These are phyloP conservation scores for Lachnellula cervina DNA, from an alignment of 2,329 filamentous ascomycete species.

Conservation along the genomic window DNA sequence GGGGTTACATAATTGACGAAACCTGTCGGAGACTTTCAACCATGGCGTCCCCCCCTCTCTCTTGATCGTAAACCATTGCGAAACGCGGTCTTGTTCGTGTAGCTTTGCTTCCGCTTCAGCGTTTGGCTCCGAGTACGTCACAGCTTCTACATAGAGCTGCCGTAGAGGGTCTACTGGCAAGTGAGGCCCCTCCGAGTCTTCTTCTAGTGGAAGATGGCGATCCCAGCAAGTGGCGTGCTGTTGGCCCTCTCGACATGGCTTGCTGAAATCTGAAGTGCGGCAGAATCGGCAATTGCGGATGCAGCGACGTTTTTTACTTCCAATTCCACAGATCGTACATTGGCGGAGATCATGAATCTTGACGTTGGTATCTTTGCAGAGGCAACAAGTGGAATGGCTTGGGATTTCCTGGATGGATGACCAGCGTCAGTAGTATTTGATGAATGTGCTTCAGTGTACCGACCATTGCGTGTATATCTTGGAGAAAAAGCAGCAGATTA, in stretches of 20 bases:
- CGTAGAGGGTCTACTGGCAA: constrained; percentile 1
- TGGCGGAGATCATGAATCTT: constrained; percentile 2
- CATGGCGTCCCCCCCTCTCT: neutral
- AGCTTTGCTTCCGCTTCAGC: neutral
- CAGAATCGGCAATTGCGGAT: constrained; percentile 5
- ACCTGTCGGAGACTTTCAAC: constrained; percentile 5
- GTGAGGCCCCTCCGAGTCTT: constrained; percentile 3
- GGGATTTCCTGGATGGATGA: constrained; percentile 1
- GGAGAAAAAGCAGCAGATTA: no score
- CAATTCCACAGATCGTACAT: neutral
- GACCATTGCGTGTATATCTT: neutral
- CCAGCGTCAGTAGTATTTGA: neutral
- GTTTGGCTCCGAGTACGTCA: constrained; percentile 5
- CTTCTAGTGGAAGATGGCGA: constrained; percentile 2
- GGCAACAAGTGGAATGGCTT: neutral
- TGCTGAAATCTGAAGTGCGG: constrained; percentile 1
- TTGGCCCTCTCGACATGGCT: neutral
- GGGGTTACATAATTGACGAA: constrained; percentile 7
- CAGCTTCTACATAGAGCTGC: constrained; percentile 5
- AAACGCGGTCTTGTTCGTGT: constrained; percentile 4
- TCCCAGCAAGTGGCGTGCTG: constrained; percentile 3
- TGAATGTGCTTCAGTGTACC: neutral
- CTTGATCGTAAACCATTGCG: constrained; percentile 9
- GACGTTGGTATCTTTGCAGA: neutral
- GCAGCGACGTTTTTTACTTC: neutral